These are phyloP conservation scores for Crotalaria pallida DNA, from an alignment of 306 rosid genomes.

Conservation along the genomic window DNA sequence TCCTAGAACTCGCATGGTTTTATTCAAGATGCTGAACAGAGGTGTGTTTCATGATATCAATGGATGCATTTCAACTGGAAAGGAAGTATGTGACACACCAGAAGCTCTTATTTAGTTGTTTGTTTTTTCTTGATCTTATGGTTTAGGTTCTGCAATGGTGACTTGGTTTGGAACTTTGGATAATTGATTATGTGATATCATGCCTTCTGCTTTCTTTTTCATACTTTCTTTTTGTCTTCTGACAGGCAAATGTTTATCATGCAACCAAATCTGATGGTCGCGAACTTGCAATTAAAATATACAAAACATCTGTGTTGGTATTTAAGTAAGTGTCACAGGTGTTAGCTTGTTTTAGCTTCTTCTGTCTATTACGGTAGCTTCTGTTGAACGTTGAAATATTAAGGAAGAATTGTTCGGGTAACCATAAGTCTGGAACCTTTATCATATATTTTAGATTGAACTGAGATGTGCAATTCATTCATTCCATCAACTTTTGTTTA, in stretches of 20 bases:
- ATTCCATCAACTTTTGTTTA: background rate
- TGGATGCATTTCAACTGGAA: conserved; percentile 94
- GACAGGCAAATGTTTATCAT: conserved; percentile 94
- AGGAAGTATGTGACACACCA: conserved; percentile 55
- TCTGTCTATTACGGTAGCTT: background rate
- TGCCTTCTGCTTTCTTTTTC: conserved; percentile 1
- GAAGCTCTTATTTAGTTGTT: background rate
- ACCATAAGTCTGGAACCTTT: background rate
- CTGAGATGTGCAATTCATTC: background rate
- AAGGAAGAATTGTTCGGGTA: background rate
- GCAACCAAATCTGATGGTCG: conserved; percentile 78
- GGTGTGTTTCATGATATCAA: conserved; percentile 81
- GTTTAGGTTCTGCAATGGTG: conserved; percentile 5
- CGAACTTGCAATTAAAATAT: conserved; percentile 82
- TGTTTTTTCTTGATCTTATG: background rate
- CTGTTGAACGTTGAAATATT: background rate
- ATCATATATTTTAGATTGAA: background rate
- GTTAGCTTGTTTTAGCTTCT: conserved; percentile 13
- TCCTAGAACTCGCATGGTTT: conserved; percentile 89
- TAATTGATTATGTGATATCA: background rate
- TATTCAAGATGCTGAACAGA: conserved; percentile 85
- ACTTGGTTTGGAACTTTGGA: background rate
- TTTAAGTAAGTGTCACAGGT: conserved; percentile 57
- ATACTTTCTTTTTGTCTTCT: conserved; percentile 1
- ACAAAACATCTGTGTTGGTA: conserved; percentile 81